Evolutionary conservation across 164 flowering plant genomes (phyloP), one percentile per base, ranked within the genome.

Genomic region (Vitis rupestris): DNA sequence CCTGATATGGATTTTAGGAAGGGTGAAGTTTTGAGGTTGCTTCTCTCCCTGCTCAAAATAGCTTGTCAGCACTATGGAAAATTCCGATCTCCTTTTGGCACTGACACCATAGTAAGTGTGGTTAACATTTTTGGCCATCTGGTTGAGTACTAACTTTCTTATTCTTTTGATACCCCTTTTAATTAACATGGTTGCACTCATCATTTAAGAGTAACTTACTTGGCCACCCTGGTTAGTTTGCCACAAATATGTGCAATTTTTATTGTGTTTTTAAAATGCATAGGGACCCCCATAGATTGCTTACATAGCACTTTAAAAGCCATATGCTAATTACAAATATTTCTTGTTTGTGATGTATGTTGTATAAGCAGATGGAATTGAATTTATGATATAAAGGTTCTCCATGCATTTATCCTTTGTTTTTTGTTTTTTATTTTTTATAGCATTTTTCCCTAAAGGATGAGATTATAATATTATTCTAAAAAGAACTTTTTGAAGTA

Each of bases 61-160:
- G 84, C 91, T 47, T 89, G 87, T 72, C 99, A 93, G 78, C 87
- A 93, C 81, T 92, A 93, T 82, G 99, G 99, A 60, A 92, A 90
- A 79, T 90, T 96, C 58, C 89, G 99, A 44, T 89, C 98, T 69
- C 93, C 97, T 80, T 90, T 92, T 83, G 98, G 99, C 19, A 71
- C 85, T 59, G 97, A 93, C 54, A 59, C 76, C n/a, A 67, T 81
- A 1, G 63, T 72, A 67, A 90, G 79, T 94, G 99, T 93, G 84
- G 76, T 52, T 66, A 4, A 55, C 50, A 14, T 9, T 50, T 55
- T 27, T 47, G 51, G 13, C 3, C 19, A 52, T 16, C 0, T 61
- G 48, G 14, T 54, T 16, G 48, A 15, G 10, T 61, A 9, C 17
- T 9, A 29, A n/a, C 62, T n/a, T 61, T 57, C 56, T 64, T 51